Evolutionary conservation across 2,329 filamentous ascomycete species (phyloP), one percentile per base, ranked within the genome.

Genomic region (Colletotrichum echinochloae): DNA sequence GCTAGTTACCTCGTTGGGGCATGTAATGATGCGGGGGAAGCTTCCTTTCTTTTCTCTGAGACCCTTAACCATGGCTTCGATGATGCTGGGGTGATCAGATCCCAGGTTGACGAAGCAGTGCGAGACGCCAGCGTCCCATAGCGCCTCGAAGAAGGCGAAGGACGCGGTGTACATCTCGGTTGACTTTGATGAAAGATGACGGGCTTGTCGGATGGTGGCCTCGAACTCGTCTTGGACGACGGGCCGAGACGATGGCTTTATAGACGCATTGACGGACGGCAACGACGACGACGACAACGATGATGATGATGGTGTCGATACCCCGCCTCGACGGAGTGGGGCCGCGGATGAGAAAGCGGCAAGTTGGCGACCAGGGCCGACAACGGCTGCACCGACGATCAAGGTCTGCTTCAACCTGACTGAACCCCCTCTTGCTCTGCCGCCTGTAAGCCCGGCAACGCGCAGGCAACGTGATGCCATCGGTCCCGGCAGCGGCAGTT

Each of bases 71-170:
- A 93, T 92, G 16, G 91, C 91, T 79, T 93, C 91, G 60, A 93
- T 88, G 77, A 93, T 92, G 28, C 88, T 89, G 7, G 91, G 91
- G 76, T 93, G 88, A 75, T 90, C 88, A 49, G 85, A 88, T 14
- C 88, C 88, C 33, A 90, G 82, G 75, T 90, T 90, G 65, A 90
- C 88, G 76, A 89, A 87, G 80, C 87, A 86, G 77, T 90, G 85
- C 44, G 85, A 86, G 51, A 90, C 83, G 23, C 88, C 88, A 51
- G 87, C 88, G 78, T 94, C 91, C 90, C 90, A 94, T 59, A 95
- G 82, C 39, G 92, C 91, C 83, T 95, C 93, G 74, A 95, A 94
- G 80, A 95, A 94, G 79, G 92, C 93, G 76, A 91, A 93, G 0
- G 92, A 94, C 16, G 93, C 89, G 11, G 93, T 95, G 78, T 95